These are phyloP conservation scores for Eremothecium gossypii DNA, from an alignment of 1,139 yeast species.

Conservation along the genomic window DNA sequence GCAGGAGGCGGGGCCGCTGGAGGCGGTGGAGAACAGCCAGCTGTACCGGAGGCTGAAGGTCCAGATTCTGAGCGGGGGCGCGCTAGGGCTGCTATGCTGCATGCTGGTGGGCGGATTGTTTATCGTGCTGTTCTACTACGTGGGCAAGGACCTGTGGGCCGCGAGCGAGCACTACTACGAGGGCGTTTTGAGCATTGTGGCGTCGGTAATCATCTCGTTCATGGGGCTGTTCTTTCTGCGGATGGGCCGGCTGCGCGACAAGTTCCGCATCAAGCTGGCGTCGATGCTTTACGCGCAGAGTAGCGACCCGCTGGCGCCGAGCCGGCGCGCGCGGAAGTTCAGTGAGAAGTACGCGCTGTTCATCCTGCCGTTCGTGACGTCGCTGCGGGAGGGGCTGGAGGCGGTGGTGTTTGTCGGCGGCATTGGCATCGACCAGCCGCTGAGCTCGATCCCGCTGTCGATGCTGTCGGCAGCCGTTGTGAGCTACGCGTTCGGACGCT, in stretches of 20 bases:
- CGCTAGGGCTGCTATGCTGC: constrained; percentile 63
- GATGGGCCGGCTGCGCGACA: constrained; percentile 81
- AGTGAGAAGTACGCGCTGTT: constrained; percentile 67
- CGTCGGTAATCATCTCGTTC: constrained; percentile 69
- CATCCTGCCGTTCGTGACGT: constrained; percentile 72
- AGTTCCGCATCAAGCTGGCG: constrained; percentile 87
- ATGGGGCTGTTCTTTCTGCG: constrained; percentile 94
- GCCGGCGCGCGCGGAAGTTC: constrained; percentile 26
- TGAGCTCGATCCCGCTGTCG: constrained; percentile 74
- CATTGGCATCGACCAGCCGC: constrained; percentile 66
- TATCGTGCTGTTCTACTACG: constrained; percentile 71
- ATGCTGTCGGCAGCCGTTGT: constrained; percentile 61
- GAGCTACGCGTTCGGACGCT: constrained; percentile 58
- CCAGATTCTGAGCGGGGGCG: constrained; percentile 79
- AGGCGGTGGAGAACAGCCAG: constrained; percentile 17
- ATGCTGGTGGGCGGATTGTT: constrained; percentile 73
- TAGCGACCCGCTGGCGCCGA: not conserved
- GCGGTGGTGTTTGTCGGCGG: constrained; percentile 92
- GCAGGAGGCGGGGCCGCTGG: constrained; percentile 1
- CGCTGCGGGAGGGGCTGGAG: constrained; percentile 84
- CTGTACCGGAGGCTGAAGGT: constrained; percentile 52
- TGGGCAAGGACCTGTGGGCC: constrained; percentile 79
- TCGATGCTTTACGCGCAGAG: constrained; percentile 39
- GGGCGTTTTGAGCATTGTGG: constrained; percentile 76
- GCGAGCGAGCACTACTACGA: constrained; percentile 88